Evolutionary conservation across 1,284 basidiomycete species (phyloP).

Genomic region (Gymnopus androsaceus): DNA sequence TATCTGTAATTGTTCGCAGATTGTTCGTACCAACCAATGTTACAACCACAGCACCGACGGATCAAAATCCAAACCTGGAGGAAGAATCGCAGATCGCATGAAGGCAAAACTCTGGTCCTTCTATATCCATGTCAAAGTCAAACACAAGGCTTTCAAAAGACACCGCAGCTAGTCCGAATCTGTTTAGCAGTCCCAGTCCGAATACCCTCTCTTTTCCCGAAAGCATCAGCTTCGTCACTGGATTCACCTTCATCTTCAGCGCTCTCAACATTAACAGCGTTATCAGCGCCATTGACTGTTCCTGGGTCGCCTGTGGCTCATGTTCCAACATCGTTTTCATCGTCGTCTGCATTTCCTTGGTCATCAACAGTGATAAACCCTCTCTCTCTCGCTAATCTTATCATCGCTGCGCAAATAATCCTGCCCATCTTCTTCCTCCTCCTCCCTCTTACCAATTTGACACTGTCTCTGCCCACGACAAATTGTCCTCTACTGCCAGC

Average conservation of each 20-base stretch:
- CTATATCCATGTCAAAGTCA: constrained; percentile 49
- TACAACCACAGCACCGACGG: too few relatives aligned
- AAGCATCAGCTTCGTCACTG: constrained; percentile 19
- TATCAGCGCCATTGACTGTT: constrained; percentile 18
- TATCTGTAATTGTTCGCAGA: constrained; percentile 6
- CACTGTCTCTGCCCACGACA: too few relatives aligned
- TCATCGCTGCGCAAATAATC: constrained; percentile 39
- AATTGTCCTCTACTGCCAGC: too few relatives aligned
- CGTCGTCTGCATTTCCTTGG: too few relatives aligned
- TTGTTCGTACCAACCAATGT: too few relatives aligned
- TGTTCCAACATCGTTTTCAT: too few relatives aligned
- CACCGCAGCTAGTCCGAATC: too few relatives aligned
- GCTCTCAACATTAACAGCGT: constrained; percentile 22
- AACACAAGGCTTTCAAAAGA: constrained; percentile 49
- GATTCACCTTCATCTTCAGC: constrained; percentile 15
- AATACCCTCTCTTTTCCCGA: constrained; percentile 35
- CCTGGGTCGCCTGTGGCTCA: too few relatives aligned
- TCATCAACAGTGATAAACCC: constrained; percentile 20
- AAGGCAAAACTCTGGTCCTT: constrained; percentile 65
- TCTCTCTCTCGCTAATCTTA: constrained; percentile 25
- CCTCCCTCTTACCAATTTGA: too few relatives aligned
- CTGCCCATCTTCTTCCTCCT: constrained; percentile 61
- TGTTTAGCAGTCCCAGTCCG: constrained; percentile 19
- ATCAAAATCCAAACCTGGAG: constrained; percentile 37
- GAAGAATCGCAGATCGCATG: constrained; percentile 71